Evolutionary conservation across 2,329 filamentous ascomycete genomes (phyloP).

Genomic region (Mycosphaerella arachidis): DNA sequence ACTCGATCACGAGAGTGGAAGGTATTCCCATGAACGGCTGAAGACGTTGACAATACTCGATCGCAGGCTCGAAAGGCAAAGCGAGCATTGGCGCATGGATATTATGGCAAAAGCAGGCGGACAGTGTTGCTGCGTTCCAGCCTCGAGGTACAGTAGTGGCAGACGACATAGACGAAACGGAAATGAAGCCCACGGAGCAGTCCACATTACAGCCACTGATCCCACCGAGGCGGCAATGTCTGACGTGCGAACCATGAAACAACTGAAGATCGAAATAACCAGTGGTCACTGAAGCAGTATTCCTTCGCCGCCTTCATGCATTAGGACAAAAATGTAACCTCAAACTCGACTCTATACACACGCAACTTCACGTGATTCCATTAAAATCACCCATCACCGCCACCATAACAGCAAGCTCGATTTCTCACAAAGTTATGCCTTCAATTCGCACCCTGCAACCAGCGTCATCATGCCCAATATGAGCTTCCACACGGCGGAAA

Average conservation of each 20-base stretch:
- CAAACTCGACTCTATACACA: too few species aligned
- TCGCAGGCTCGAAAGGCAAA: background rate
- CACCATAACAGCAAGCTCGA: too few species aligned
- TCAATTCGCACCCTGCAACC: background rate
- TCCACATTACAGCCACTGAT: background rate
- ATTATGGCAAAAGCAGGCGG: background rate
- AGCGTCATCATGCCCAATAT: background rate
- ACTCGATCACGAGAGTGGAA: background rate
- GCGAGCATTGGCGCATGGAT: background rate
- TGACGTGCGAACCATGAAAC: background rate
- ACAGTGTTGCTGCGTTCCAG: background rate
- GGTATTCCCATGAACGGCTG: background rate
- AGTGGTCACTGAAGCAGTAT: background rate
- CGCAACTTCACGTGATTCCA: too few species aligned
- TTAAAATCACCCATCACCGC: too few species aligned
- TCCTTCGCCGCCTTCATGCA: too few species aligned
- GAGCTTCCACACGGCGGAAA: background rate
- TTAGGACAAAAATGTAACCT: too few species aligned
- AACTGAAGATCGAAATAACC: background rate
- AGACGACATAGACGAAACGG: background rate
- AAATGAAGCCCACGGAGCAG: background rate
- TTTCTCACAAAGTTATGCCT: too few species aligned
- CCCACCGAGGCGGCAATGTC: background rate
- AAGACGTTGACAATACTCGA: background rate
- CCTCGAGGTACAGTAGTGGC: background rate